Evolutionary conservation across 129 eudicot species (phyloP).

Genomic region (Helianthus tuberosus): DNA sequence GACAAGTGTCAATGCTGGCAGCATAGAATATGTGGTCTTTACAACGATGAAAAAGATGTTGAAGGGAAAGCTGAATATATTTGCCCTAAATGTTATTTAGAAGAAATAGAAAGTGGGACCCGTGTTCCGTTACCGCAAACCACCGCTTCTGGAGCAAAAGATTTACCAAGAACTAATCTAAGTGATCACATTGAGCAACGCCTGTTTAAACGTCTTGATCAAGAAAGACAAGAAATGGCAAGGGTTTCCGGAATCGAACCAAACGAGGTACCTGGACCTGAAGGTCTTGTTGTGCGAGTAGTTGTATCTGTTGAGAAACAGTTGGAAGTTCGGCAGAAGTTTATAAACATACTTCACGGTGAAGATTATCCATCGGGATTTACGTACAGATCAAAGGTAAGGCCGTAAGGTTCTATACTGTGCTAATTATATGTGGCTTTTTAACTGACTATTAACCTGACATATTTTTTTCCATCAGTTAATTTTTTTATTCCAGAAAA

Average conservation of each 20-base stretch:
- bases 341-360: slow-evolving; percentile 58
- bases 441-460: slow-evolving; percentile 13
- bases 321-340: slow-evolving; percentile 75
- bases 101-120: slow-evolving; percentile 51
- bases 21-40: slow-evolving; percentile 83
- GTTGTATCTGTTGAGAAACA: slow-evolving; percentile 69
- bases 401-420: slow-evolving; percentile 30
- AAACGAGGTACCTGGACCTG: slow-evolving; percentile 68
- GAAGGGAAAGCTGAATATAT: slow-evolving; percentile 65
- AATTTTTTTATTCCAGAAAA: slow-evolving; percentile 77
- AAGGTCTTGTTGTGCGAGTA: slow-evolving; percentile 75
- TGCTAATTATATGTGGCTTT: slow-evolving; percentile 6
- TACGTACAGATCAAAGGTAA: slow-evolving; percentile 81
- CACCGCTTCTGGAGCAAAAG: slow-evolving; percentile 63
- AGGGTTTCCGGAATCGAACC: slow-evolving; percentile 43
- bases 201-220: slow-evolving; percentile 54
- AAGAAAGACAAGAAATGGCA: slow-evolving; percentile 78
- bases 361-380: slow-evolving; percentile 74
- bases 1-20: slow-evolving; percentile 86
- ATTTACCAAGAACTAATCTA: slow-evolving; percentile 72
- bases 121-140: slow-evolving; percentile 48
- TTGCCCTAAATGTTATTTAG: slow-evolving; percentile 80
- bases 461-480: slow-evolving; percentile 47
- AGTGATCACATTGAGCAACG: slow-evolving; percentile 80
- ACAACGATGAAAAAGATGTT: slow-evolving; percentile 57